Evolutionary conservation across 2,329 filamentous ascomycete species (phyloP).

Genomic region (Diaporthe citriasiana): DNA sequence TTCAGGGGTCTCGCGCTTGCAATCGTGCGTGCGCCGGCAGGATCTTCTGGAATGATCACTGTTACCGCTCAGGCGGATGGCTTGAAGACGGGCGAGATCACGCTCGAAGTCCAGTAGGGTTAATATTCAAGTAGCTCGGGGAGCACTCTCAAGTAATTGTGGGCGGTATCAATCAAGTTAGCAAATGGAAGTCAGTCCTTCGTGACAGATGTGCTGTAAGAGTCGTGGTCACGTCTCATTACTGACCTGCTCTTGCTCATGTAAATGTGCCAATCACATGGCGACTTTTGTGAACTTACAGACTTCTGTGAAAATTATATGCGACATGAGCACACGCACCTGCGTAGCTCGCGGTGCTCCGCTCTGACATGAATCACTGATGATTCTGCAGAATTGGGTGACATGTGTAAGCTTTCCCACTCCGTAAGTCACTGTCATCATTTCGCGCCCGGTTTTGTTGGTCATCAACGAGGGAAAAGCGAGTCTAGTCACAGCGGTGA

Average conservation of each 20-base stretch:
- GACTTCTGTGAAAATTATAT: too few relatives aligned
- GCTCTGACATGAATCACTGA: too few relatives aligned
- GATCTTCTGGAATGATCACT: background rate
- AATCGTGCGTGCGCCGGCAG: slow-evolving; percentile 49
- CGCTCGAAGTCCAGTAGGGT: background rate
- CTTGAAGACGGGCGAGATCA: slow-evolving; percentile 20
- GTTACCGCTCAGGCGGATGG: slow-evolving; percentile 16
- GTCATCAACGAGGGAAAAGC: background rate
- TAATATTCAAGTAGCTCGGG: too few relatives aligned
- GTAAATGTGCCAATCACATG: too few relatives aligned
- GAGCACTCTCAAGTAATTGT: background rate
- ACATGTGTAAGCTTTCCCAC: too few relatives aligned
- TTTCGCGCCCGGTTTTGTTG: background rate
- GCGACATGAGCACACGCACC: too few relatives aligned
- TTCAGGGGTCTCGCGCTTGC: slow-evolving; percentile 58
- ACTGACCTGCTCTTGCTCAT: background rate
- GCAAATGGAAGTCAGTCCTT: too few relatives aligned
- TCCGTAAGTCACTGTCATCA: background rate
- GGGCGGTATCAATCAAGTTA: background rate
- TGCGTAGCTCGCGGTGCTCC: too few relatives aligned
- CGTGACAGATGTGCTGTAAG: background rate
- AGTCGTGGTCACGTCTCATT: background rate
- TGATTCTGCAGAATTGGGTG: background rate
- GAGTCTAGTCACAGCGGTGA: background rate
- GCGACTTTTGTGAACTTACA: too few relatives aligned